Conservation (phyloP, 2,329 filamentous ascomycete genomes). For the Hypocrella siamensis region DNA sequence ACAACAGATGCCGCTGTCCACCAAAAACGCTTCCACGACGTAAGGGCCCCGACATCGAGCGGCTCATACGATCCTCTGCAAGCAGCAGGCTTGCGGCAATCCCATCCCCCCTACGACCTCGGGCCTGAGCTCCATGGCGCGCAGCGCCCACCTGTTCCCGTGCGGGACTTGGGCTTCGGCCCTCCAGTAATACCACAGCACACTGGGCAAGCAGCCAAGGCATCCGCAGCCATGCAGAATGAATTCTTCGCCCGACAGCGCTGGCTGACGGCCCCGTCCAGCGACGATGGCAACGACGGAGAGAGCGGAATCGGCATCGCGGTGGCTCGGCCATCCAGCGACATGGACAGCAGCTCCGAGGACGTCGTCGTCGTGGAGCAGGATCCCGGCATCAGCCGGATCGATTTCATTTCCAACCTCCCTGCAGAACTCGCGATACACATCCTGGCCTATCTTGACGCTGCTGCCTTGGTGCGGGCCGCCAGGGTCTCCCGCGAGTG, state of each 20-base stretch:
- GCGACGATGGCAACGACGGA: slow-evolving; percentile 36
- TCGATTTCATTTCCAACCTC: slow-evolving; percentile 41
- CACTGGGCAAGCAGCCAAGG: slow-evolving; percentile 44
- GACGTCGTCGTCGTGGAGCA: slow-evolving; percentile 14
- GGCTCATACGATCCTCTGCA: slow-evolving; percentile 35
- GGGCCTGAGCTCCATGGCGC: slow-evolving; percentile 15
- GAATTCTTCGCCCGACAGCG: slow-evolving; percentile 26
- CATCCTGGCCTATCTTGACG: slow-evolving; percentile 40
- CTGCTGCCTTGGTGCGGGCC: slow-evolving; percentile 30
- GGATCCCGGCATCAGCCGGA: slow-evolving; percentile 28
- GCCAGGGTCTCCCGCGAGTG: slow-evolving; percentile 35
- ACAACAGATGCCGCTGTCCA: slow-evolving; percentile 13
- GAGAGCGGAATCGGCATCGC: slow-evolving; percentile 51
- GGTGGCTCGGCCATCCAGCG: slow-evolving; percentile 26
- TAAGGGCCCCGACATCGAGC: slow-evolving; percentile 30
- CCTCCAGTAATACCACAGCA: slow-evolving; percentile 46
- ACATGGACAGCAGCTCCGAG: slow-evolving; percentile 19
- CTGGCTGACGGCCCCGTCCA: slow-evolving; percentile 22
- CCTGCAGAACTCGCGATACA: slow-evolving; percentile 44
- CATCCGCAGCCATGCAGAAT: slow-evolving; percentile 44
- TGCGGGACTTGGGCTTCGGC: slow-evolving; percentile 33
- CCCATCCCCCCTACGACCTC: slow-evolving; percentile 27
- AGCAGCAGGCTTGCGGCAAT: slow-evolving; percentile 32
- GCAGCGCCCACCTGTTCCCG: slow-evolving; percentile 16
- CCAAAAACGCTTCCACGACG: slow-evolving; percentile 11